A percentile compares a stretch with the other conserved stretches of the same genome.
phyloP scores from a whole-genome alignment of 225 moss, liverwort and hornwort genomes.

The Marchantia paleacea region DNA sequence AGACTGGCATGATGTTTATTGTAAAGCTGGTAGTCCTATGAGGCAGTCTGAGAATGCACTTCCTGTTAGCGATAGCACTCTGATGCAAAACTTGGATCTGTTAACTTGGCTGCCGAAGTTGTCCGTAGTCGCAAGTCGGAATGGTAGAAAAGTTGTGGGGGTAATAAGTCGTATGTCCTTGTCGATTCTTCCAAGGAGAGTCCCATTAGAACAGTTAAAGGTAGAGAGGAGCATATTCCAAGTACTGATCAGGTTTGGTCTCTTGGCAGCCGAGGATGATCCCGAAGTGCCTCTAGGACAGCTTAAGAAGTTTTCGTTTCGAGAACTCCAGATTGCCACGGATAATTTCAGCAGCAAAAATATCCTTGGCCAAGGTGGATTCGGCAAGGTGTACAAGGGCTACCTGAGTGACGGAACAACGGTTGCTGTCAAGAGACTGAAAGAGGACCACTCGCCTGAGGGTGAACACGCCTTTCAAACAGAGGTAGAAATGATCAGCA shows the following conservation, averaged over 20 bases:
- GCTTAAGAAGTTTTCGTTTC: constrained; percentile 74
- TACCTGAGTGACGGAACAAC: constrained; percentile 81
- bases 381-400: constrained; percentile 95
- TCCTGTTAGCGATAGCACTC: too few relatives aligned
- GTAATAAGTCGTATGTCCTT: too few relatives aligned
- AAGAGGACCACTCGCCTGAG: constrained; percentile 90
- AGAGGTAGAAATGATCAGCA: constrained; percentile 98
- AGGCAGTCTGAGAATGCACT: too few relatives aligned
- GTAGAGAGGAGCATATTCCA: too few relatives aligned
- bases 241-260: neutral
- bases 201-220: too few relatives aligned
- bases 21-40: too few relatives aligned
- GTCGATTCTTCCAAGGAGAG: too few relatives aligned
- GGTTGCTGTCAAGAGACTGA: constrained; percentile 90
- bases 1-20: too few relatives aligned
- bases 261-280: constrained; percentile 77
- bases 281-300: constrained; percentile 89
- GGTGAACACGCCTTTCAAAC: constrained; percentile 94
- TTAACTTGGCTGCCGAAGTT: too few relatives aligned
- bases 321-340: constrained; percentile 95
- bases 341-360: constrained; percentile 87
- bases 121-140: too few relatives aligned
- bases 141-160: too few relatives aligned
- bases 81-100: too few relatives aligned
- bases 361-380: constrained; percentile 87